A percentile compares a stretch with the other conserved stretches of the same genome.
Conservation (phyloP, 2,329 filamentous ascomycete genomes). For the Trichoderma koningii region DNA sequence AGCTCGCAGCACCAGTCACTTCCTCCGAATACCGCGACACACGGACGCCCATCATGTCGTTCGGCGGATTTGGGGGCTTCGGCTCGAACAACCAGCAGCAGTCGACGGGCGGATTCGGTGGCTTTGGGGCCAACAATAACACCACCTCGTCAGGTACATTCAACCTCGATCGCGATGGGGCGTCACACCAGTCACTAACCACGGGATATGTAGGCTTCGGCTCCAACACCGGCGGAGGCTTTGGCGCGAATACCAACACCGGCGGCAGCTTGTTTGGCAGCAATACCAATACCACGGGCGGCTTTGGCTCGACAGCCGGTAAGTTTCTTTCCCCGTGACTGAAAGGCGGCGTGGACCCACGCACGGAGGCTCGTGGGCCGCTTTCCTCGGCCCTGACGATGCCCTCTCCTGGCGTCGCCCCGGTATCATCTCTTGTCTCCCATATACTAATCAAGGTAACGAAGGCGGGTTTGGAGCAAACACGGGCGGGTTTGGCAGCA, state of each 20-base stretch:
- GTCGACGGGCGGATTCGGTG: slow-evolving; percentile 55
- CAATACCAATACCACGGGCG: slow-evolving; percentile 38
- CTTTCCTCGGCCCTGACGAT: slow-evolving; percentile 3
- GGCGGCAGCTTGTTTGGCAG: slow-evolving; percentile 51
- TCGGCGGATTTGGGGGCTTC: slow-evolving; percentile 59
- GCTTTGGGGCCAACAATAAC: slow-evolving; percentile 53
- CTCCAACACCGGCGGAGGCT: slow-evolving; percentile 41
- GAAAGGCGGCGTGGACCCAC: slow-evolving; percentile 24
- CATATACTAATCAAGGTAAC: background rate
- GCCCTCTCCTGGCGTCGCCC: background rate
- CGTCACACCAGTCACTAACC: slow-evolving; percentile 34
- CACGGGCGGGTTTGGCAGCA: slow-evolving; percentile 45
- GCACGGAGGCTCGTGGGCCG: slow-evolving; percentile 26
- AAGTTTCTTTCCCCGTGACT: slow-evolving; percentile 30
- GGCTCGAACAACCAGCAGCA: slow-evolving; percentile 53
- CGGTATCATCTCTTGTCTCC: too few species aligned
- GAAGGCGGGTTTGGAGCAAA: slow-evolving; percentile 45
- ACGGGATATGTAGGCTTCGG: slow-evolving; percentile 38
- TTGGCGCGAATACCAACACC: slow-evolving; percentile 45
- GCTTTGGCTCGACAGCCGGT: slow-evolving; percentile 43
- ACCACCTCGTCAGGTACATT: slow-evolving; percentile 56
- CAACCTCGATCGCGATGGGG: slow-evolving; percentile 28
- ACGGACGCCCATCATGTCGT: slow-evolving; percentile 51
- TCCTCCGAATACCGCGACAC: slow-evolving; percentile 31
- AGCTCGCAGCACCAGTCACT: slow-evolving; percentile 24